Percentiles rank a stretch among this genome's conserved stretches.
Conservation (phyloP, 2,329 filamentous ascomycete species). For the Aureobasidium sp. region DNA sequence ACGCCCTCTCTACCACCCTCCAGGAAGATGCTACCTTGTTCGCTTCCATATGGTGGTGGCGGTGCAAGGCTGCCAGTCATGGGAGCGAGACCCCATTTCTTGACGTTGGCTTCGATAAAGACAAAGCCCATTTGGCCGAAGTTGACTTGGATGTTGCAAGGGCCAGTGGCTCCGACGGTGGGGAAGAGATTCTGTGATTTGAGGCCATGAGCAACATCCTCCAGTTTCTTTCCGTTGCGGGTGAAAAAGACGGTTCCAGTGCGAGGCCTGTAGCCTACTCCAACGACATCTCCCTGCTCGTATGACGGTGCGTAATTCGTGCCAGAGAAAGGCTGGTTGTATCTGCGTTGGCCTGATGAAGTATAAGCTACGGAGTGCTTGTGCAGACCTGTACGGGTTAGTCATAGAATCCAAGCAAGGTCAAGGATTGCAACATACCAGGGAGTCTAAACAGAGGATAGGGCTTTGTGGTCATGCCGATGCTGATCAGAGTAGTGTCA, state of each 20-base stretch:
- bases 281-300: slow-evolving; percentile 91
- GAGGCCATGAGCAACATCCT: slow-evolving; percentile 86
- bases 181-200: slow-evolving; percentile 98
- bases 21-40: slow-evolving; percentile 91
- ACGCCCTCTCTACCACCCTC: slow-evolving; percentile 62
- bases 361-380: slow-evolving; percentile 88
- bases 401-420: background rate
- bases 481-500: slow-evolving; percentile 75
- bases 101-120: slow-evolving; percentile 98
- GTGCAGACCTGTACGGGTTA: slow-evolving; percentile 61
- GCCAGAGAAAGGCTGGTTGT: slow-evolving; percentile 83
- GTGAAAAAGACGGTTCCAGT: slow-evolving; percentile 97
- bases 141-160: slow-evolving; percentile 89
- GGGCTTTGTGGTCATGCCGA: slow-evolving; percentile 93
- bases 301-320: slow-evolving; percentile 76
- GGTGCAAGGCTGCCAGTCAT: slow-evolving; percentile 93
- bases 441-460: slow-evolving; percentile 92
- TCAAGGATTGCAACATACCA: slow-evolving; percentile 50
- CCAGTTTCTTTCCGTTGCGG: slow-evolving; percentile 92
- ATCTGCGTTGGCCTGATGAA: slow-evolving; percentile 76
- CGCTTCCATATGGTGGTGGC: slow-evolving; percentile 91
- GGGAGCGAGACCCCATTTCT: slow-evolving; percentile 97
- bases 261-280: slow-evolving; percentile 87
- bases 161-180: slow-evolving; percentile 91
- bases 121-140: slow-evolving; percentile 97